Conservation (phyloP, 352 stramenopile species). For the Phytophthora sp. region DNA sequence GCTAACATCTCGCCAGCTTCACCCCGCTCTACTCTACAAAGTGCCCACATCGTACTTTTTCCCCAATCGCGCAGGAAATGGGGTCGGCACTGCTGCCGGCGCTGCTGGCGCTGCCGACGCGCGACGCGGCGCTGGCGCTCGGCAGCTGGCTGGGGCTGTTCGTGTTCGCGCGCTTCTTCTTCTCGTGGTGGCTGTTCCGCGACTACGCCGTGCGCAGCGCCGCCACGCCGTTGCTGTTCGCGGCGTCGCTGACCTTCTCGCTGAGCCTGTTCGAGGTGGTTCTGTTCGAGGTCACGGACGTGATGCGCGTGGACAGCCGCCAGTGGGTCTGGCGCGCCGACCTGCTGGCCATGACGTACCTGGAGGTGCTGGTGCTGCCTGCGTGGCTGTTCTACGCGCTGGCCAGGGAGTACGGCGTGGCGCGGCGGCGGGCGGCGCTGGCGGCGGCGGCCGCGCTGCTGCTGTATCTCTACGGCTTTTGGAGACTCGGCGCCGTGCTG, state of each 20-base stretch:
- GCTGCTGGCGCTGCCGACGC: slow-evolving; percentile 30
- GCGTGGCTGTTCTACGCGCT: slow-evolving; percentile 80
- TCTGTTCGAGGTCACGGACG: slow-evolving; percentile 79
- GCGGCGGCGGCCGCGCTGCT: slow-evolving; percentile 35
- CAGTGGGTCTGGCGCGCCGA: slow-evolving; percentile 83
- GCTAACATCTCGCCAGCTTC: no score
- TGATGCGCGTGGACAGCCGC: slow-evolving; percentile 63
- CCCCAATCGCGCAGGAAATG: background rate
- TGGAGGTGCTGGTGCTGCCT: slow-evolving; percentile 79
- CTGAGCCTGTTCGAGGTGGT: slow-evolving; percentile 85
- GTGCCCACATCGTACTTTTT: background rate
- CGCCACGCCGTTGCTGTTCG: slow-evolving; percentile 73
- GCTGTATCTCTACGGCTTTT: slow-evolving; percentile 82
- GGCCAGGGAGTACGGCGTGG: slow-evolving; percentile 64
- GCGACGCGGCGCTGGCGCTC: slow-evolving; percentile 35
- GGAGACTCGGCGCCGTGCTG: slow-evolving; percentile 62
- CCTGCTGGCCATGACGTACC: slow-evolving; percentile 77
- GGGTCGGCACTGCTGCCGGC: slow-evolving; percentile 8
- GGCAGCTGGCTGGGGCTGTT: slow-evolving; percentile 65
- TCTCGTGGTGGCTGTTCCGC: slow-evolving; percentile 85
- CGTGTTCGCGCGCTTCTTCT: slow-evolving; percentile 79
- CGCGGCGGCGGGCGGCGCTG: slow-evolving; percentile 20
- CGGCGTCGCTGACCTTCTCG: slow-evolving; percentile 74
- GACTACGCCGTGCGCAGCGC: slow-evolving; percentile 79
- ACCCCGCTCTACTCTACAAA: background rate